Base-by-base conservation (phyloP, 164 flowering plant genomes). In the Vitis cinerea region DNA sequence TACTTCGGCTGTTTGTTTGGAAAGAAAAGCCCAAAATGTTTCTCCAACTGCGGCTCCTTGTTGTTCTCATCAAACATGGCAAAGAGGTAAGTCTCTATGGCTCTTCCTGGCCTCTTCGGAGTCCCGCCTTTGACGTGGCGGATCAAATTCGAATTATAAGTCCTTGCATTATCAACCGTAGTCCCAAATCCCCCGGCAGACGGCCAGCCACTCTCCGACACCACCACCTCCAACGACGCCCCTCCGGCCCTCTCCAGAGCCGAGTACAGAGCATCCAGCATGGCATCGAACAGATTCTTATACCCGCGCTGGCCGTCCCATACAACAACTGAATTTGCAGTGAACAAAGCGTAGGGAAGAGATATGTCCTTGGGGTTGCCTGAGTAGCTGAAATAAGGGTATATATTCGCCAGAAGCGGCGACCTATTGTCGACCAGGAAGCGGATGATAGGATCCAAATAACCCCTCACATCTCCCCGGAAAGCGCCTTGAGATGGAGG, bases 151-250 rank as follows among this genome's bases (percentile, higher is more conserved):
- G 64, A 3, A 64, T 57, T 13, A 44, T 78, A 81, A 10, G 71
- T 67, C 11, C 71, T 12, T 1, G 83, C 83, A 44, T 81, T 78
- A 19, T 68, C 79, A 4, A 65, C 3, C 5, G 81, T 52, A 3
- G 83, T 30, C 0, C 59, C 81, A 17, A 49, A 23, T 5, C 69
- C 81, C 0, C 83, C 84, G 0, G 57, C 80, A 0, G 84, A 79
- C 1, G 84, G 84, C 84, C 84, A 82, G 6, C 84, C 84, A 15
- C 77, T 82, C 71, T 82, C 84, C 9, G 84, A 82, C n/a, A 82
- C 77, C 47, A 81, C 84, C 16, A 81, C 77, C 23, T 59, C 57
- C 66, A 79, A 10, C 2, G 72, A 50, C 1, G 47, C 70, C 2
- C 64, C 76, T 1, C 80, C 80, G 1, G 70, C 70, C 17, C 66